Conservation (phyloP, 1,139 yeast genomes). For the Nakaseomyces sp. region DNA sequence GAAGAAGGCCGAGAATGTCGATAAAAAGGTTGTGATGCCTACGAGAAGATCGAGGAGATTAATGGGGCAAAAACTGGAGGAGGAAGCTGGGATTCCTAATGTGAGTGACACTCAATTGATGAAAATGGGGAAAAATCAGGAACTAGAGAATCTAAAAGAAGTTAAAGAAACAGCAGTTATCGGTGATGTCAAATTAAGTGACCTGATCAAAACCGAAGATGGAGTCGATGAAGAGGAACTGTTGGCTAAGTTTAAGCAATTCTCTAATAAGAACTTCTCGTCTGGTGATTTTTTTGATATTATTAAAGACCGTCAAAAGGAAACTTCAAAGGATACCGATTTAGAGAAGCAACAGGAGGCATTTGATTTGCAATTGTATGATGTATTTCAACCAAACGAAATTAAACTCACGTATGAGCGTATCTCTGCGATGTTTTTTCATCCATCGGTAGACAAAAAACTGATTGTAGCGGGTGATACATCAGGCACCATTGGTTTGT, state of each 20-base stretch:
- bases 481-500: constrained; percentile 74
- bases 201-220: constrained; percentile 37
- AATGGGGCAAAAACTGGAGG: constrained; percentile 44
- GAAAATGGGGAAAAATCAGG: constrained; percentile 19
- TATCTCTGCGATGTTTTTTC: constrained; percentile 64
- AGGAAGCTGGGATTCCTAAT: constrained; percentile 28
- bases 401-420: constrained; percentile 66
- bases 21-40: constrained; percentile 35
- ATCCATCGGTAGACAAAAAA: constrained; percentile 57
- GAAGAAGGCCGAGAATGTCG: constrained; percentile 16
- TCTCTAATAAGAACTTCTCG: constrained; percentile 44
- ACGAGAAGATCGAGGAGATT: constrained; percentile 56
- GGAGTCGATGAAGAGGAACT: constrained; percentile 29
- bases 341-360: constrained; percentile 42
- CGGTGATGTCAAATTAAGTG: constrained; percentile 56
- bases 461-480: constrained; percentile 82
- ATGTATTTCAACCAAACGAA: constrained; percentile 57
- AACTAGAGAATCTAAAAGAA: constrained; percentile 37
- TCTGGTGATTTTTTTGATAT: constrained; percentile 72
- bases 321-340: constrained; percentile 30
- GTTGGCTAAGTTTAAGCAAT: constrained; percentile 34
- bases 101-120: constrained; percentile 26
- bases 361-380: constrained; percentile 44
- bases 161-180: constrained; percentile 46
- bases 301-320: constrained; percentile 31